Evolutionary conservation across 352 stramenopile genomes (phyloP).

Genomic region (Phytophthora chlamydospora): DNA sequence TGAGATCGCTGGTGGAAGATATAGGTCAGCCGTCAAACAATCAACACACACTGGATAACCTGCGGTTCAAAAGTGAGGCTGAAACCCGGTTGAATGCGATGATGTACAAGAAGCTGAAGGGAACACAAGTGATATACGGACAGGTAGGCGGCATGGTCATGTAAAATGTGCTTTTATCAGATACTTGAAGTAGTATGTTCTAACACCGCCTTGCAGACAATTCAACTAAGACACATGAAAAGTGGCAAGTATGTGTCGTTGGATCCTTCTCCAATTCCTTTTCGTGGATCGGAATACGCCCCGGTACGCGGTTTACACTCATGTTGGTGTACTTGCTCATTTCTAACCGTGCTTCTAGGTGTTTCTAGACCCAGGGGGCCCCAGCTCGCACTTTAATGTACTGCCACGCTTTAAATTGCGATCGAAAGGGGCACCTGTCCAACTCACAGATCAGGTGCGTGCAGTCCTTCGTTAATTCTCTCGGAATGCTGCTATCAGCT

Average conservation of each 20-base stretch:
- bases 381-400: conserved; percentile 56
- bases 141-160: conserved; percentile 36
- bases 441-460: conserved; percentile 68
- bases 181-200: no score
- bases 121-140: conserved; percentile 67
- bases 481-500: background rate
- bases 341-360: conserved; percentile 42
- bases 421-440: conserved; percentile 64
- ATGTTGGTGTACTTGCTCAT: background rate
- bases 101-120: conserved; percentile 73
- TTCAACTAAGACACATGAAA: conserved; percentile 71
- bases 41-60: conserved; percentile 45
- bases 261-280: conserved; percentile 45
- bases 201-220: conserved; percentile 34
- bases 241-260: conserved; percentile 65
- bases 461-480: background rate
- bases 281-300: conserved; percentile 60
- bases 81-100: conserved; percentile 70
- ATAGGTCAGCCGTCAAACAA: conserved; percentile 12
- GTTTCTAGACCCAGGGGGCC: conserved; percentile 50
- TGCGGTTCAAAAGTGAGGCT: conserved; percentile 76
- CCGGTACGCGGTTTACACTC: conserved; percentile 48
- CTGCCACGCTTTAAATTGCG: conserved; percentile 71
- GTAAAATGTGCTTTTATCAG: no score
- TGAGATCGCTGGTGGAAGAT: conserved; percentile 34